Conservation (phyloP, 2,329 filamentous ascomycete species). For the Escovopsis sp. region DNA sequence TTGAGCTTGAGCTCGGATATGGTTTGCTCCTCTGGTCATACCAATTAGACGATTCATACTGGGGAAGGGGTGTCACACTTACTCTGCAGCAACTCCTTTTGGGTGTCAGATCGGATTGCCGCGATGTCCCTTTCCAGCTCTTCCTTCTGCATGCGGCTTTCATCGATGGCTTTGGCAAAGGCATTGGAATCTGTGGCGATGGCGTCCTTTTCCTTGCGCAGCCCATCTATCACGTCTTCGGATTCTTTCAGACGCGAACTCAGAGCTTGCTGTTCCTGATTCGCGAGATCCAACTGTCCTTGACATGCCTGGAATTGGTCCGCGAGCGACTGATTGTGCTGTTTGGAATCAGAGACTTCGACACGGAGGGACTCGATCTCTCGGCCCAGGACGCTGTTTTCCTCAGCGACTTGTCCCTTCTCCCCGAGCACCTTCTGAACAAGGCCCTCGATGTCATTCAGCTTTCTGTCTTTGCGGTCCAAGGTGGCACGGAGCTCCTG, state of each 20-base stretch:
- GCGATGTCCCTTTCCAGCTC: conserved; percentile 17
- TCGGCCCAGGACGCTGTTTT: conserved; percentile 12
- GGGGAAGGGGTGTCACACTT: background rate
- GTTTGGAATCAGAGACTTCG: conserved; percentile 11
- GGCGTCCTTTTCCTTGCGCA: conserved; percentile 17
- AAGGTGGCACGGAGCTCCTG: conserved; percentile 4
- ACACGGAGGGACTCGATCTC: conserved; percentile 15
- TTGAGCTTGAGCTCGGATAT: conserved; percentile 11
- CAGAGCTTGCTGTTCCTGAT: conserved; percentile 30
- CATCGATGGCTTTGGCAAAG: conserved; percentile 14
- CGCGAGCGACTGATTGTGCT: conserved; percentile 9
- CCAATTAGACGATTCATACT: background rate
- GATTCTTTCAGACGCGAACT: conserved; percentile 20
- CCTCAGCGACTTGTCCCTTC: conserved; percentile 8
- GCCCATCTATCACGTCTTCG: conserved; percentile 17
- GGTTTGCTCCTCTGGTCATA: conserved; percentile 10
- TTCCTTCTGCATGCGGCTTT: conserved; percentile 17
- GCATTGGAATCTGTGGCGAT: conserved; percentile 9
- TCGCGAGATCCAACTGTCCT: conserved; percentile 28
- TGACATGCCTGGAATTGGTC: conserved; percentile 21
- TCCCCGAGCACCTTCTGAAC: conserved; percentile 14
- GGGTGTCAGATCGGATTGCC: conserved; percentile 10
- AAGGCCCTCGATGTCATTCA: conserved; percentile 11
- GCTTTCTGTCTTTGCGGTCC: conserved; percentile 9
- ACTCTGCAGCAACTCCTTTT: conserved; percentile 12